Evolutionary conservation across 257 asterid genomes (phyloP), one percentile per base, ranked within the genome.

Genomic region (Verbascum thapsus): DNA sequence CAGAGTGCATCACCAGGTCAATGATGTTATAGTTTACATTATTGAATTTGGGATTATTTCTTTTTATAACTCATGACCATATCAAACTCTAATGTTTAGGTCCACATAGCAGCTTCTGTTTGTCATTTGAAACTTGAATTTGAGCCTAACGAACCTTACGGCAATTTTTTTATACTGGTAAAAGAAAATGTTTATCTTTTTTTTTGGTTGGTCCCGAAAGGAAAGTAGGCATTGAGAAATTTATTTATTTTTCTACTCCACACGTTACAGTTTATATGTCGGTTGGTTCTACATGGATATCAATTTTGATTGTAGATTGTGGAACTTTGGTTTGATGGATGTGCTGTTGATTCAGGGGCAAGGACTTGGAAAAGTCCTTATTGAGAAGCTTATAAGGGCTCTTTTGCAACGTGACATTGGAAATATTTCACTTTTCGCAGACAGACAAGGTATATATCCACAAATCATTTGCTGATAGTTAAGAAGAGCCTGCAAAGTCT

Each of bases 401-500:
- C 96, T 92, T 63, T 56, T 92, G 72, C 97, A 85, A 68, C 79
- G 88, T 73, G 97, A 90, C 74, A 94, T 94, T 53, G 95, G 97
- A 58, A 94, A 94, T 66, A 90, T 94, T 69, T 77, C 97, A 40
- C 88, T 90, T 20, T 94, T 90, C 44, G 97, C 95, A n/a, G 96
- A 94, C 72, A 86, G 97, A 73, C 74, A 81, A 84, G 99, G 97
- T 92, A 87, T 26, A 41, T 9, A 22, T 45, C 12, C 32, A 51
- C 12, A 42, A 44, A 35, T 42, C 65, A 52, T 48, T 18, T 22
- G 10, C 10, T 17, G 17, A 44, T 42, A 22, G n/a, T 52, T 48
- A 4, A 48, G 19, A 19, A 12, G 42, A 5, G n/a, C 53, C 10
- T 26, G 32, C 32, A 26, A 26, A 26, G n/a, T 26, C 32, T 26